These are phyloP conservation scores for Zangia roseola DNA, from an alignment of 768 basidiomycete genomes.

Conservation along the genomic window DNA sequence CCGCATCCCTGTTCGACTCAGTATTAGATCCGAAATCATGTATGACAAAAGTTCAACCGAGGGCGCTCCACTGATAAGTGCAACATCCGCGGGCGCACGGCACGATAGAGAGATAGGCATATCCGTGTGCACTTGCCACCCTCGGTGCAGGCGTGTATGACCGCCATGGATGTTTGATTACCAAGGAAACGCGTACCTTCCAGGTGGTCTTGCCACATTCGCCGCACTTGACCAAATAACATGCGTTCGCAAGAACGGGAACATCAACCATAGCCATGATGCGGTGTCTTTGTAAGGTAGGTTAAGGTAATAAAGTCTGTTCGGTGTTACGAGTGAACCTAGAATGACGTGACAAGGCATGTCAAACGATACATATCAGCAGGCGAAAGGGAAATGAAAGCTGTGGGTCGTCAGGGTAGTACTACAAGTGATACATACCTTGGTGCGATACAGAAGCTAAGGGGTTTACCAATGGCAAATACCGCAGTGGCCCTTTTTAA, in stretches of 20 bases:
- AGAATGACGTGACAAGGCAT: slow-evolving; percentile 19
- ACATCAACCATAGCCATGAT: slow-evolving; percentile 23
- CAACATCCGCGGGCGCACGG: slow-evolving; percentile 18
- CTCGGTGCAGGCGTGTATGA: slow-evolving; percentile 15
- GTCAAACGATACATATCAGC: slow-evolving; percentile 7
- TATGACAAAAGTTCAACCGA: not conserved
- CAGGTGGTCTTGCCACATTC: slow-evolving; percentile 70
- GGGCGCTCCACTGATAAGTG: slow-evolving; percentile 11
- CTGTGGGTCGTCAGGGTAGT: slow-evolving; percentile 8
- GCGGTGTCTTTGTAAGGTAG: slow-evolving; percentile 23
- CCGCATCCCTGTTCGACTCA: slow-evolving; percentile 61
- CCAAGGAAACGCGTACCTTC: slow-evolving; percentile 43
- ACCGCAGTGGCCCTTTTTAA: no score
- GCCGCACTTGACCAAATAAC: slow-evolving; percentile 56
- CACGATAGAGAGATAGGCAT: slow-evolving; percentile 8
- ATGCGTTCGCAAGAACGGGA: slow-evolving; percentile 47
- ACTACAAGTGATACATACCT: slow-evolving; percentile 9
- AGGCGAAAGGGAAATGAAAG: not conserved
- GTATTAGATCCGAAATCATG: not conserved
- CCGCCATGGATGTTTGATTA: slow-evolving; percentile 23
- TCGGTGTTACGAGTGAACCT: slow-evolving; percentile 12
- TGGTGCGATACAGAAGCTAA: not conserved
- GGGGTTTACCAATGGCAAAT: not conserved
- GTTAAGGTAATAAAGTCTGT: slow-evolving; percentile 35
- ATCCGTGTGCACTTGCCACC: slow-evolving; percentile 15